These are phyloP conservation scores for Solanum hybrid DNA, from an alignment of 305 asterid genomes.

Conservation along the genomic window DNA sequence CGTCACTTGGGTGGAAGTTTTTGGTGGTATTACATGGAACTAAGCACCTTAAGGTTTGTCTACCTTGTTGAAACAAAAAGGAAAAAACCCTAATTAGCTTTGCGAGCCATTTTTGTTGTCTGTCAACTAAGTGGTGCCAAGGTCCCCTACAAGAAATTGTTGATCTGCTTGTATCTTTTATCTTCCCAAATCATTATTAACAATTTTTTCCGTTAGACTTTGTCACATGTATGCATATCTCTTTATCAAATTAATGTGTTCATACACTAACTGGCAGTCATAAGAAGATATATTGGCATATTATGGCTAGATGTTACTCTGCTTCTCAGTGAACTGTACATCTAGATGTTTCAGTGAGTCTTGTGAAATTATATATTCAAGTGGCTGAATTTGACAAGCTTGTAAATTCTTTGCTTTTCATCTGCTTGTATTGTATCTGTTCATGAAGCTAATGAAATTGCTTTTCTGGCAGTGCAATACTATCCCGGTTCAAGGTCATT, in stretches of 20 bases:
- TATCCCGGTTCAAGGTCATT: conserved; percentile 62
- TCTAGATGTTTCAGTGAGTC: background rate
- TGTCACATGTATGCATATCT: background rate
- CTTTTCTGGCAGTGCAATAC: conserved; percentile 38
- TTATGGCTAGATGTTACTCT: background rate
- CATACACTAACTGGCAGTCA: background rate
- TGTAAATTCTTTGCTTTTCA: background rate
- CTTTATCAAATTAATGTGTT: background rate
- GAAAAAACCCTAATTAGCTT: background rate
- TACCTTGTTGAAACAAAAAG: background rate
- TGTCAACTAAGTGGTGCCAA: background rate
- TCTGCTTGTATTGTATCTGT: background rate
- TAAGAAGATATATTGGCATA: background rate
- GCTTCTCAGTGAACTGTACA: background rate
- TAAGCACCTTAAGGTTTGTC: background rate
- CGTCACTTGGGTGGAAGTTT: background rate
- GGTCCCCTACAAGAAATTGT: background rate
- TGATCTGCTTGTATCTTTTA: background rate
- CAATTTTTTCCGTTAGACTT: background rate
- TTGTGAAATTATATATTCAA: background rate
- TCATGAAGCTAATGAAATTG: conserved; percentile 20
- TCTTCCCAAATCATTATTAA: background rate
- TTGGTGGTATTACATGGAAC: background rate
- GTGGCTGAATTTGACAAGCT: background rate
- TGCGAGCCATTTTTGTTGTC: background rate